phyloP scores from a whole-genome alignment of 495 filamentous ascomycete species.

The Xylaria telfairii region DNA sequence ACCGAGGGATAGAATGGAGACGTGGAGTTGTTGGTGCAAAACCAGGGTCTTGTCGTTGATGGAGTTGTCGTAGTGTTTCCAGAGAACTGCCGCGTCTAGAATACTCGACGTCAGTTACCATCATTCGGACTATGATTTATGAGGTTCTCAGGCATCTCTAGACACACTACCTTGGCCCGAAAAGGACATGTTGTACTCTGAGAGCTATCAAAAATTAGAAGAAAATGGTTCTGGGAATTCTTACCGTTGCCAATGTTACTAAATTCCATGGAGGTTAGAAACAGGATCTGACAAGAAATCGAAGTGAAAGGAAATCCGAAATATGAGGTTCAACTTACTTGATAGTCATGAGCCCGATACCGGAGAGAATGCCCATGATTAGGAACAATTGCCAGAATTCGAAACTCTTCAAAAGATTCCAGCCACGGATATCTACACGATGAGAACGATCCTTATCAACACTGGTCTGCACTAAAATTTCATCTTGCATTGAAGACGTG shows the following conservation, averaged over 20 bases:
- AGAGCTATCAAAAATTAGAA: too few species aligned
- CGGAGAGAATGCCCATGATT: constrained; percentile 86
- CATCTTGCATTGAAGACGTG: constrained; percentile 51
- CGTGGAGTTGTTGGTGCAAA: constrained; percentile 85
- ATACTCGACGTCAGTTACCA: too few species aligned
- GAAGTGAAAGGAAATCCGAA: background rate
- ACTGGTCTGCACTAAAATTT: constrained; percentile 58
- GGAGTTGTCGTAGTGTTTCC: constrained; percentile 80
- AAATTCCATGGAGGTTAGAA: constrained; percentile 43
- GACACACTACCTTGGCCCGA: too few species aligned
- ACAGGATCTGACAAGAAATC: background rate
- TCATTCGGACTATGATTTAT: too few species aligned
- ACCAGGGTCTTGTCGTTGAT: constrained; percentile 77
- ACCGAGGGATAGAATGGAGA: constrained; percentile 86
- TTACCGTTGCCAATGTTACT: constrained; percentile 98
- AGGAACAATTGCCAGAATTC: constrained; percentile 92
- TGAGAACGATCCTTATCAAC: constrained; percentile 64
- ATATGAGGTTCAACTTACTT: constrained; percentile 66
- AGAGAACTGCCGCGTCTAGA: constrained; percentile 76
- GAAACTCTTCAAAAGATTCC: constrained; percentile 71
- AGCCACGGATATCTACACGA: constrained; percentile 88
- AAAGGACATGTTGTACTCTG: too few species aligned
- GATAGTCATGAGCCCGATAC: constrained; percentile 97
- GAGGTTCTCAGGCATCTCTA: too few species aligned
- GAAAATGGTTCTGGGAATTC: too few species aligned